Evolutionary conservation across 148 eudicot genomes (phyloP).

Genomic region (Vaccinium myrtillus): DNA sequence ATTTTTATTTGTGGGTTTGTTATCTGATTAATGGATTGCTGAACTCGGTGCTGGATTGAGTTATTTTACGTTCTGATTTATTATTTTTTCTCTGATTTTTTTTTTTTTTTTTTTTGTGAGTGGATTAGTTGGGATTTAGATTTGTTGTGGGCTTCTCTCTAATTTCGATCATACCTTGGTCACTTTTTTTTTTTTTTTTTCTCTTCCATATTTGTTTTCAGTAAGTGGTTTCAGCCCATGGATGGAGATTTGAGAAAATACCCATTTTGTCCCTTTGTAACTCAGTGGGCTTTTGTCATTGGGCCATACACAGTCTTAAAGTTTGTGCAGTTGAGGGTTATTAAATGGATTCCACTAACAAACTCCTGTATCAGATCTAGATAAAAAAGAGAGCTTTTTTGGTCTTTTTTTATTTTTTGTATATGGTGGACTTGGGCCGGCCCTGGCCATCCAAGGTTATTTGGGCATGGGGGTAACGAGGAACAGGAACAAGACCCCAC

Average conservation of each 20-base stretch:
- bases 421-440: constrained; percentile 7
- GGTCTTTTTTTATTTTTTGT: neutral
- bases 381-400: neutral
- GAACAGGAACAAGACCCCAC: neutral
- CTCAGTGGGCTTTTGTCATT: constrained; percentile 14
- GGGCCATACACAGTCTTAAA: constrained; percentile 1
- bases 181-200: no score
- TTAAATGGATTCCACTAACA: neutral
- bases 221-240: constrained; percentile 14
- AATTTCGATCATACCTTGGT: neutral
- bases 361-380: neutral
- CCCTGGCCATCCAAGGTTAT: neutral
- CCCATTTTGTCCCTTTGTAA: constrained; percentile 3
- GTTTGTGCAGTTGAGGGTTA: neutral
- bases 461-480: neutral
- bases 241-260: neutral
- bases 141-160: constrained; percentile 1
- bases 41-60: neutral
- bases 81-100: neutral
- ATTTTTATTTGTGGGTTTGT: neutral
- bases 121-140: neutral
- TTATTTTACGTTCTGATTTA: neutral
- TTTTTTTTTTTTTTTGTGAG: neutral
- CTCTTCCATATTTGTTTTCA: neutral
- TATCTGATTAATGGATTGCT: neutral